A percentile compares a stretch with the other conserved stretches of the same genome.
Evolutionary conservation across 2,329 filamentous ascomycete genomes (phyloP).

Genomic region (Hymenotorrendiella dingleyae): DNA sequence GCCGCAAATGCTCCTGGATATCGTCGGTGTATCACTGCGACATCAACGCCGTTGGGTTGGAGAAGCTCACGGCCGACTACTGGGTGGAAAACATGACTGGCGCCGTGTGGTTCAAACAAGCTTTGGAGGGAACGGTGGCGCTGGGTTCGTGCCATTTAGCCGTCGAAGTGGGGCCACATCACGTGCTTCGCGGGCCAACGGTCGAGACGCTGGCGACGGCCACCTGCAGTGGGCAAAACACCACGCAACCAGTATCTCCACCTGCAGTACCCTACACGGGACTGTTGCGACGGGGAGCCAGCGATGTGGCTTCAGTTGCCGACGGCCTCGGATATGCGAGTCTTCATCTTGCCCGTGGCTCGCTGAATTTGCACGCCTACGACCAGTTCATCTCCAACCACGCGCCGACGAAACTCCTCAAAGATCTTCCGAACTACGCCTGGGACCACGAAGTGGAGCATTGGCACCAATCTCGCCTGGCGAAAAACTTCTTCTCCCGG

Average conservation of each 20-base stretch:
- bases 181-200: too few species aligned
- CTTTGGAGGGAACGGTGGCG: constrained; percentile 6
- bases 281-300: constrained; percentile 7
- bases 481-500: background rate
- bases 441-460: constrained; percentile 1
- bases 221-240: too few species aligned
- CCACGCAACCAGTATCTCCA: constrained; percentile 11
- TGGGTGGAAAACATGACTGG: constrained; percentile 35
- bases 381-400: too few species aligned
- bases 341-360: too few species aligned
- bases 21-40: too few species aligned
- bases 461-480: constrained; percentile 10
- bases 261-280: constrained; percentile 12
- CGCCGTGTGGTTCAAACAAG: constrained; percentile 36
- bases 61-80: constrained; percentile 11
- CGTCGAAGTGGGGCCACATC: too few species aligned
- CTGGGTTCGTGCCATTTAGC: constrained; percentile 10
- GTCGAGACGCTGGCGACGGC: too few species aligned
- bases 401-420: too few species aligned
- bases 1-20: too few species aligned
- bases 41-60: too few species aligned
- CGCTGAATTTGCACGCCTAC: too few species aligned
- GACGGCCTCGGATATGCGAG: constrained; percentile 3
- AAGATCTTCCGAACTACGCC: constrained; percentile 3
- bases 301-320: too few species aligned